Evolutionary conservation across 2,329 filamentous ascomycete species (phyloP).

Genomic region (Proliferodiscus dingleyae): DNA sequence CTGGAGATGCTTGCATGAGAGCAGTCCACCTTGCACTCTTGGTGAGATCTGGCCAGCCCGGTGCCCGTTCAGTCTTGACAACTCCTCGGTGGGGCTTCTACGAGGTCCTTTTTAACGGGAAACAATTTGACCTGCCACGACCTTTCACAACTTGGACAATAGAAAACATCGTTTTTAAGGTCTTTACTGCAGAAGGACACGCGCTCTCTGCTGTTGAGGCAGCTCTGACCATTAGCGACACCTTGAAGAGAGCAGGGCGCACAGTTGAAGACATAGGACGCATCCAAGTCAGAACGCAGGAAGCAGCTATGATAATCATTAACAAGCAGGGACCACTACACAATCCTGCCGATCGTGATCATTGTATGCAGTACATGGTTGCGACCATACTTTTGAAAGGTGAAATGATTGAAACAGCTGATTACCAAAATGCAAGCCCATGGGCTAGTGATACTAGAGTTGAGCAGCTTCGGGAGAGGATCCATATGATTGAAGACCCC

Average conservation of each 20-base stretch:
- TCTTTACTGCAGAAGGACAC: conserved; percentile 31
- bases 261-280: conserved; percentile 22
- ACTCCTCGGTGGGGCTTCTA: conserved; percentile 35
- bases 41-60: conserved; percentile 26
- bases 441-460: conserved; percentile 2
- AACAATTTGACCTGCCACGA: conserved; percentile 20
- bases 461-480: conserved; percentile 23
- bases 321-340: conserved; percentile 29
- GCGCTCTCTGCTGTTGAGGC: conserved; percentile 33
- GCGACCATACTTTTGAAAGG: conserved; percentile 33
- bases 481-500: conserved; percentile 25
- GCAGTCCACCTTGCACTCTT: conserved; percentile 36
- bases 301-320: conserved; percentile 31
- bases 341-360: conserved; percentile 34
- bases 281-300: conserved; percentile 29
- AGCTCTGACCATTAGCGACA: conserved; percentile 17
- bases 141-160: conserved; percentile 23
- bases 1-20: conserved; percentile 36
- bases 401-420: conserved; percentile 1
- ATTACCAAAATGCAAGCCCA: conserved; percentile 6
- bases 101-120: conserved; percentile 14
- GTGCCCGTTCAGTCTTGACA: conserved; percentile 30
- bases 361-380: conserved; percentile 34
- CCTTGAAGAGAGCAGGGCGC: conserved; percentile 11
- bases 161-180: conserved; percentile 28